phyloP scores from a whole-genome alignment of 345 rosid genomes.

The Eucalyptus marginata region DNA sequence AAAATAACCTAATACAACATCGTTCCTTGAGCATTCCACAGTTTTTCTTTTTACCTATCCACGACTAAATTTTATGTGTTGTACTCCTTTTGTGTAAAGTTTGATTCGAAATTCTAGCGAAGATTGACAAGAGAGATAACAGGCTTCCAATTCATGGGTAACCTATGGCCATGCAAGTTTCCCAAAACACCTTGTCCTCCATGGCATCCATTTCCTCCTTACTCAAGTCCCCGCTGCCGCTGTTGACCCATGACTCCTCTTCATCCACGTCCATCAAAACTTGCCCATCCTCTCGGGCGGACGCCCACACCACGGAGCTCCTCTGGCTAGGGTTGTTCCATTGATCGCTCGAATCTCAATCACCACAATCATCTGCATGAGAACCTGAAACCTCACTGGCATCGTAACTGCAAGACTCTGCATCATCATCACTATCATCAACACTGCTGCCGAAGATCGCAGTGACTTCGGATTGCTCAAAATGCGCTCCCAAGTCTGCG shows the following conservation, averaged over 20 bases:
- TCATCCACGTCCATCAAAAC: not conserved
- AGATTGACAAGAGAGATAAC: not conserved
- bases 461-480: not conserved
- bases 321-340: not conserved
- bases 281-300: not conserved
- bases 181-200: not conserved
- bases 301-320: not conserved
- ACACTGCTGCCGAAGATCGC: not conserved
- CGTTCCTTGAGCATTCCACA: too few species aligned
- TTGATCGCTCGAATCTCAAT: not conserved
- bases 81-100: not conserved
- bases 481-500: slow-evolving; percentile 36
- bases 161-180: slow-evolving; percentile 9
- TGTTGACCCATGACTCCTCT: not conserved
- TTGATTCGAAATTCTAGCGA: not conserved
- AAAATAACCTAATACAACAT: too few species aligned
- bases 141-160: slow-evolving; percentile 10
- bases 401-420: slow-evolving; percentile 39
- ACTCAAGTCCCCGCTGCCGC: not conserved
- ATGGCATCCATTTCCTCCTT: slow-evolving; percentile 22
- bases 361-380: not conserved
- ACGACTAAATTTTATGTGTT: not conserved
- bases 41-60: not conserved
- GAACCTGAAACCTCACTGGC: not conserved
- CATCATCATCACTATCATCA: slow-evolving; percentile 18